Evolutionary conservation across 352 stramenopile genomes (phyloP), one percentile per base, ranked within the genome.

Genomic region (Globisporangium polare): DNA sequence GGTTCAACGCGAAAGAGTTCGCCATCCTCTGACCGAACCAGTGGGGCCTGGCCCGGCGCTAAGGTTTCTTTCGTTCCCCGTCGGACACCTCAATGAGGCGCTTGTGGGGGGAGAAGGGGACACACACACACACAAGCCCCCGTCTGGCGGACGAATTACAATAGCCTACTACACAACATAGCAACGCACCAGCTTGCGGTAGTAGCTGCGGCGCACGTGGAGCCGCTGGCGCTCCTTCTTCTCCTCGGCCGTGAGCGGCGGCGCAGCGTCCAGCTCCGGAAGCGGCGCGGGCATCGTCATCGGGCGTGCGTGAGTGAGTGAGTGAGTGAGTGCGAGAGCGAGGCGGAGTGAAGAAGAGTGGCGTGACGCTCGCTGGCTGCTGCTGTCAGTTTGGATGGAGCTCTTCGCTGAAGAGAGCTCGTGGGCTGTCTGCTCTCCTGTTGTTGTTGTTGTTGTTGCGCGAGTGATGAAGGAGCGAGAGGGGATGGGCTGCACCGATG

Each of bases 121-220:
- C 12, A 35, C 24, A 33, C 29, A 24, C 12, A 35, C 24, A 33
- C 29, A 33, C 5, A 33, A 33, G 29, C 29, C 29, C 29, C 29
- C 29, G 4, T 7, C 29, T 33, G 29, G 29, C 29, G 29, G 29
- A 9, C 8, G 29, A 7, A 33, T 4, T 33, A 33, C 29, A 33
- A 33, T 33, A 33, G 3, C 29, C 29, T 33, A 33, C 5, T 33
- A 39, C 33, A 15, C 10, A 15, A 39, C 1, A 39, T 12, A 12
- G 12, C 33, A 39, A 71, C 61, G 47, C 43, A 76, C 68, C 47
- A 67, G 66, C 27, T 78, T 75, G 56, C 72, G 70, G 62, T 78
- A 78, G 68, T 78, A 78, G 60, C 71, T 78, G 47, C 71, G 71
- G 2, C 66, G 65, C 45, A 89, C 81, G 54, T 89, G 72, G 58